Base-by-base conservation (phyloP, 2,329 filamentous ascomycete genomes). In the Apiospora sp. region DNA sequence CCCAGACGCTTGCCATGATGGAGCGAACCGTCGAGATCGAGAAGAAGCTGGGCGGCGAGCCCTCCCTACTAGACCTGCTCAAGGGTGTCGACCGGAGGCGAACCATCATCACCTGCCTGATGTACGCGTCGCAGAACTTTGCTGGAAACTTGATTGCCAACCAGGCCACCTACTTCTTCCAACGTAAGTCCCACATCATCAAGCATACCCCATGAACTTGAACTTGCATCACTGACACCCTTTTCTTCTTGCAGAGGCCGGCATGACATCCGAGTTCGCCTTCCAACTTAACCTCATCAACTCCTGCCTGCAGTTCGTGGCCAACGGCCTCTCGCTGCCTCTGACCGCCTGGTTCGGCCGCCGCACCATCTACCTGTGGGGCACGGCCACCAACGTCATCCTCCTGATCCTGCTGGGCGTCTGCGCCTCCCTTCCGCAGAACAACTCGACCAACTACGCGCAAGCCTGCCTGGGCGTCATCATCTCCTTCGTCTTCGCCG, bases 1-100 rank as follows among this genome's bases (percentile, higher is more conserved):
- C 82, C 34, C 93, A 96, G 83, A 78, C 79, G 0, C 61, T 86
- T 14, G 80, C 82, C 24, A 80, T 83, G 80, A 82, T 85, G 77
- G 74, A 78, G 22, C 78, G 83, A 46, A 85, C 83, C 1, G 80
- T 83, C 71, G 79, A 81, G 76, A 68, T 80, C 24, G 81, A 83
- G 68, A 78, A 78, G 72, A 74, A 74, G 19, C 68, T 76, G 77
- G 5, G 72, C 71, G 2, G 82, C 81, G 4, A 79, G 77, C 0
- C 77, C 74, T 2, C 85, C 84, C 73, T 69, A 68, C 68, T 88
- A 16, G 81, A 85, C 76, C 82, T 80, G 72, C 84, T 85, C 76
- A 80, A 79, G 41, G 80, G 80, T 16, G 74, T 78, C 12, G 80
- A 86, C 71, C 75, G 82, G 10, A 76, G 80, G 1, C 74, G 81